These are phyloP conservation scores for Kodamaea hsintzibuensis DNA, from an alignment of 805 yeast species.

Conservation along the genomic window DNA sequence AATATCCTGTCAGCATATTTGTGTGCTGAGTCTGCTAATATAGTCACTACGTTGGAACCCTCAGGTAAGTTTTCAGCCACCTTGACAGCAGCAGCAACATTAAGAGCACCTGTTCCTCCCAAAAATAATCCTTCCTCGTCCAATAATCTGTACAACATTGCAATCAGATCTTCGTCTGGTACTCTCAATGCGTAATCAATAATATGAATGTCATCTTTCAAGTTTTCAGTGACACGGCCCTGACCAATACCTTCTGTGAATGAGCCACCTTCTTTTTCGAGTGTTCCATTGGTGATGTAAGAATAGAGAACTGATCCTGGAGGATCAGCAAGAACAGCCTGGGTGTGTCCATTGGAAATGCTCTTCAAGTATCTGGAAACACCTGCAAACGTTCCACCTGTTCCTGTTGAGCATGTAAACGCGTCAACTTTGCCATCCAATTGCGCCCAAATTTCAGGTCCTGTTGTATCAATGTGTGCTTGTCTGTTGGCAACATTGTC, in stretches of 20 bases:
- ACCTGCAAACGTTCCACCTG: conserved; percentile 93
- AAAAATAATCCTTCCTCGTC: conserved; percentile 89
- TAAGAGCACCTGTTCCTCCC: conserved; percentile 89
- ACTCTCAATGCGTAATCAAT: conserved; percentile 81
- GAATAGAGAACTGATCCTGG: conserved; percentile 88
- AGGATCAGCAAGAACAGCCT: conserved; percentile 83
- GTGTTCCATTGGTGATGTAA: conserved; percentile 63
- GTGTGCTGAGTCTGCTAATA: conserved; percentile 89
- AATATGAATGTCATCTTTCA: conserved; percentile 67
- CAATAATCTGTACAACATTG: conserved; percentile 77
- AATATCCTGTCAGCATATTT: conserved; percentile 83
- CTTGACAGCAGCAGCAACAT: conserved; percentile 84
- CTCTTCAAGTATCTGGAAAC: conserved; percentile 74
- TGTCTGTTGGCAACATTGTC: conserved; percentile 86
- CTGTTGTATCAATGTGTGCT: conserved; percentile 87
- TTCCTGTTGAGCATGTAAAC: conserved; percentile 88
- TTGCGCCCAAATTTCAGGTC: conserved; percentile 91
- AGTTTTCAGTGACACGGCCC: conserved; percentile 85
- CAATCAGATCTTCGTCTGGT: conserved; percentile 78
- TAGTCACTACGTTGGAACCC: conserved; percentile 78
- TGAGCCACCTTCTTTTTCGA: conserved; percentile 77
- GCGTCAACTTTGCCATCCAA: conserved; percentile 76
- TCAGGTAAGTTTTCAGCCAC: conserved; percentile 78
- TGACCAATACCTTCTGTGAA: conserved; percentile 98
- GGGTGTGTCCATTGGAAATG: conserved; percentile 59